Conservation (phyloP, 108 stramenopile species). For the Pseudonitzschia multiseries region DNA sequence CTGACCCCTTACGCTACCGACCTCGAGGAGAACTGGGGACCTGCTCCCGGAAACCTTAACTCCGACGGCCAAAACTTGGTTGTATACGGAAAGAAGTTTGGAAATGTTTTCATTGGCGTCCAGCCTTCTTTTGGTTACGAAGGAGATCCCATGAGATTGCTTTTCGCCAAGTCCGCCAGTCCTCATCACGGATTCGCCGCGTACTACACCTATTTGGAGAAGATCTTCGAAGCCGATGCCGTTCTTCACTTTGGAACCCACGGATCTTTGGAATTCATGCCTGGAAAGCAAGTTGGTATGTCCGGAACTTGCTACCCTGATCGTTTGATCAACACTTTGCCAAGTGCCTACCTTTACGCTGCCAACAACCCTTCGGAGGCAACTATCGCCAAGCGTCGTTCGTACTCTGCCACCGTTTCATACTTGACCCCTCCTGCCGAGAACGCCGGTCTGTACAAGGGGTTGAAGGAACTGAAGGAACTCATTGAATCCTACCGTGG, state of each 20-base stretch:
- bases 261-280: slow-evolving; percentile 96
- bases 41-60: slow-evolving; percentile 95
- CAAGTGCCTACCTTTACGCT: slow-evolving; percentile 95
- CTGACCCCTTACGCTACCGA: slow-evolving; percentile 92
- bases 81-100: slow-evolving; percentile 94
- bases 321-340: slow-evolving; percentile 93
- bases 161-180: slow-evolving; percentile 96
- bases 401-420: slow-evolving; percentile 94
- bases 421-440: slow-evolving; percentile 97
- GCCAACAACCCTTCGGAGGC: slow-evolving; percentile 98
- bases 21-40: slow-evolving; percentile 97
- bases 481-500: slow-evolving; percentile 95
- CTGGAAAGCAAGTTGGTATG: slow-evolving; percentile 98
- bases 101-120: slow-evolving; percentile 97
- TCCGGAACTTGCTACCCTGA: slow-evolving; percentile 97
- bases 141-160: slow-evolving; percentile 91
- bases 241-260: slow-evolving; percentile 97
- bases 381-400: slow-evolving; percentile 96
- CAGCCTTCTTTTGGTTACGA: slow-evolving; percentile 97
- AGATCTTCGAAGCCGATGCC: slow-evolving; percentile 94
- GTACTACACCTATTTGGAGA: slow-evolving; percentile 97
- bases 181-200: slow-evolving; percentile 98
- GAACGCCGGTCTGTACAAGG: slow-evolving; percentile 98
- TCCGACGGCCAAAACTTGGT: slow-evolving; percentile 95
- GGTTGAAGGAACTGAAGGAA: slow-evolving; percentile 94